These are phyloP conservation scores for Suhomyces taliae DNA, from an alignment of 1,139 yeast genomes.

Conservation along the genomic window DNA sequence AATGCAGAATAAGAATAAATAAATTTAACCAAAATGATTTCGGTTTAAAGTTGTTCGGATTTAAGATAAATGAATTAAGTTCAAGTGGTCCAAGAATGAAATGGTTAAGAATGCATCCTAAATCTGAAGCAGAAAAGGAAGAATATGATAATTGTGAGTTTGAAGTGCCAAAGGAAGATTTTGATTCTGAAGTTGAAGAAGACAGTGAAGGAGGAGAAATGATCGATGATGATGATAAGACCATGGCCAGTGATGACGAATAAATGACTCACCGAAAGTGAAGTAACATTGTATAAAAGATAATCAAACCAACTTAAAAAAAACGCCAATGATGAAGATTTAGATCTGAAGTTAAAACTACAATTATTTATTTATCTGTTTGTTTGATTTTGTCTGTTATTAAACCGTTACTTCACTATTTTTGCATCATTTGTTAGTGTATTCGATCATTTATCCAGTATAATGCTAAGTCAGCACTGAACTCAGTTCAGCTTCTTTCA, in stretches of 20 bases:
- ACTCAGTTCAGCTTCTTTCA: too few species aligned
- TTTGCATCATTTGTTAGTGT: too few species aligned
- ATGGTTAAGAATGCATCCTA: conserved; percentile 85
- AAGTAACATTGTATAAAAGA: too few species aligned
- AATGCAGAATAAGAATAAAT: conserved; percentile 52
- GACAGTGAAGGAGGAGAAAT: conserved; percentile 29
- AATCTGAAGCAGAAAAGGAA: conserved; percentile 52
- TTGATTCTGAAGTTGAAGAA: conserved; percentile 20
- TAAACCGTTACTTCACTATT: too few species aligned
- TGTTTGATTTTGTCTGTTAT: too few species aligned
- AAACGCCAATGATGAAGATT: too few species aligned
- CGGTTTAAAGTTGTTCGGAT: conserved; percentile 84
- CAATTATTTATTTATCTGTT: too few species aligned
- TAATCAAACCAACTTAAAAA: too few species aligned
- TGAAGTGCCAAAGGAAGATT: conserved; percentile 40
- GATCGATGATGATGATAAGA: conserved; percentile 37
- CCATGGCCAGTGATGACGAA: conserved; percentile 46
- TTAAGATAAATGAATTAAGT: conserved; percentile 73
- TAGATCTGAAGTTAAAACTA: too few species aligned
- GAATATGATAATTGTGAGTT: conserved; percentile 68
- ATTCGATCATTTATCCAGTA: too few species aligned
- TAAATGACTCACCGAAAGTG: neutral
- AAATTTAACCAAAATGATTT: conserved; percentile 55
- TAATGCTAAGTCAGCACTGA: too few species aligned
- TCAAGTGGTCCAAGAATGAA: conserved; percentile 89